phyloP scores from a whole-genome alignment of 192 early-diverging fungal species.

The Umbelopsis sp. region DNA sequence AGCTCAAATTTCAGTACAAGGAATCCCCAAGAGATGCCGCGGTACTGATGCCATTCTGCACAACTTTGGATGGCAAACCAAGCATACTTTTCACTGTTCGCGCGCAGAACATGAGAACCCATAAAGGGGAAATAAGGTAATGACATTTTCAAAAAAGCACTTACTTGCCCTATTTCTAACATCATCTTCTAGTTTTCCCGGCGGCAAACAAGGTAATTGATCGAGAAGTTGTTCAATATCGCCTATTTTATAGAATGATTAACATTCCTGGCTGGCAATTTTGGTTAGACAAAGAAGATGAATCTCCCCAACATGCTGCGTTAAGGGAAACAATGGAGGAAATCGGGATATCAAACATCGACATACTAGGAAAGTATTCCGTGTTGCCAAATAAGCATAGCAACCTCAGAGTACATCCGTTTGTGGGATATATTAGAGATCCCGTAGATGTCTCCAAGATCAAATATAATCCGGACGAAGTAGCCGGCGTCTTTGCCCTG shows the following conservation, averaged over 20 bases:
- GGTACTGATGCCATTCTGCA: conserved; percentile 62
- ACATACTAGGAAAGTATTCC: conserved; percentile 64
- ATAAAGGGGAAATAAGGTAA: conserved; percentile 79
- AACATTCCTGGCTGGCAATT: neutral
- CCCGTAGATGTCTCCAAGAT: conserved; percentile 47
- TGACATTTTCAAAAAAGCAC: neutral
- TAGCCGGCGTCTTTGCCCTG: conserved; percentile 68
- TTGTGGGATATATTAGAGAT: conserved; percentile 58
- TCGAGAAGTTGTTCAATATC: neutral
- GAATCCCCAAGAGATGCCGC: conserved; percentile 35
- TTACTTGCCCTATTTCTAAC: neutral
- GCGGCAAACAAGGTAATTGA: conserved; percentile 59
- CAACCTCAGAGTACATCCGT: conserved; percentile 61
- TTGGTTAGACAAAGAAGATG: conserved; percentile 57
- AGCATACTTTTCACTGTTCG: conserved; percentile 84
- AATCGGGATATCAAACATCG: conserved; percentile 59
- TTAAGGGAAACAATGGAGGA: conserved; percentile 85
- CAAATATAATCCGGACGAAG: conserved; percentile 67
- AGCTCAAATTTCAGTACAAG: conserved; percentile 29
- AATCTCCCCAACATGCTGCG: conserved; percentile 61
- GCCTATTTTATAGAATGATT: no score
- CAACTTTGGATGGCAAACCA: conserved; percentile 53
- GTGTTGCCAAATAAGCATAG: conserved; percentile 62
- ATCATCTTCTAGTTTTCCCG: conserved; percentile 60
- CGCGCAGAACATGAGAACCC: conserved; percentile 61